Base-by-base conservation (phyloP, 2,329 filamentous ascomycete species). In the Aspergillus fructus region DNA sequence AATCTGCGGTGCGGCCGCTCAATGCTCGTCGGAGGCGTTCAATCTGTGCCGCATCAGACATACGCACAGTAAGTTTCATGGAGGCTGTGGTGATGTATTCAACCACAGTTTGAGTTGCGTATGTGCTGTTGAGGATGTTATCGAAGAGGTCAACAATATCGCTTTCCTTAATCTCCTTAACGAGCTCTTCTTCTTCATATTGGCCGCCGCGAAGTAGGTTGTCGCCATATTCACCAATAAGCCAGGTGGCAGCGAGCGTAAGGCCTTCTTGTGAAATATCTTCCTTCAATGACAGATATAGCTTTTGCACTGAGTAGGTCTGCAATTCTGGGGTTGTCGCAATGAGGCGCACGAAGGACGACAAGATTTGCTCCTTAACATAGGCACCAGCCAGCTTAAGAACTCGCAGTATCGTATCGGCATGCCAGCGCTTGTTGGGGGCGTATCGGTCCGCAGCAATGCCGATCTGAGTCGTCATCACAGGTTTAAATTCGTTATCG, bases 231-330 rank as follows among this genome's bases (percentile, higher is more conserved):
- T 99, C 94, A 70, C 96, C 94, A 72, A 99, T 96, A 53, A 94
- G 96, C 94, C 94, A 99, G 6, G 94, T 89, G 39, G 91, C 94
- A 49, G 93, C 92, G 61, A 97, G 84, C 8, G 92, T 97, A 62
- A 99, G 79, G 62, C 92, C 96, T 76, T 99, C 96, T 73, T 99
- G 94, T 2, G 93, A 97, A 66, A 99, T 97, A 67, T 99, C 94
- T 64, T 96, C 94, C 74, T 94, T 96, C 55, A 99, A 79, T 60
- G 89, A 90, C 19, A 87, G 82, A 73, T 97, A 99, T 6, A 99
- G 81, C 74, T 97, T 99, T 71, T 97, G 94, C 4, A 93, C 93
- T 1, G 92, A 93, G 71, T 99, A 99, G 0, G 93, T 96, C 74
- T 99, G 94, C 40, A 97, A 81, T 66, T 99, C 94, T 0, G 93